These are phyloP conservation scores for Coemansia furcata DNA, from an alignment of 192 early-diverging fungal genomes.

Conservation along the genomic window DNA sequence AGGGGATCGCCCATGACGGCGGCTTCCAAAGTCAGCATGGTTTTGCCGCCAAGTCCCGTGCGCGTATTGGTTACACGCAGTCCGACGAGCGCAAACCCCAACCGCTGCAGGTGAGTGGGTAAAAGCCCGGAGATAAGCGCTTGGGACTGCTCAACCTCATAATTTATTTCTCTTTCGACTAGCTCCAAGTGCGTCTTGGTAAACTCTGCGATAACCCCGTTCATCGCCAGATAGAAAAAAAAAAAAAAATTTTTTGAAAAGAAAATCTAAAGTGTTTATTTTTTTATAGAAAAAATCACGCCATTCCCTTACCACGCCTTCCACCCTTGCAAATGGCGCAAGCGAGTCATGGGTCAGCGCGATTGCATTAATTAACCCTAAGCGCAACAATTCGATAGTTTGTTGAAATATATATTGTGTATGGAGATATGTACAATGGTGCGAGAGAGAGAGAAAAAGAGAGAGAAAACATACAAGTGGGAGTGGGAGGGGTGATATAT, in stretches of 20 bases:
- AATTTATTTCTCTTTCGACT: slow-evolving; percentile 56
- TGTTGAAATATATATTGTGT: neutral
- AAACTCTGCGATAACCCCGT: slow-evolving; percentile 11
- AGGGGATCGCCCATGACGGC: slow-evolving; percentile 55
- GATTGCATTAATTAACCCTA: neutral
- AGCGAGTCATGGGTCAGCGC: neutral
- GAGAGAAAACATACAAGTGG: slow-evolving; percentile 5
- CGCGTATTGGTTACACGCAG: slow-evolving; percentile 60
- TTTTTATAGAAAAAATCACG: neutral
- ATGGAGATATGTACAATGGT: neutral
- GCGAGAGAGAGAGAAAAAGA: neutral
- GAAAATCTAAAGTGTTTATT: neutral
- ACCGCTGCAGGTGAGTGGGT: slow-evolving; percentile 62
- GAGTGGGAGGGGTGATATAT: neutral
- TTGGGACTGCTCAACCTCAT: slow-evolving; percentile 41
- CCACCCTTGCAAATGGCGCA: neutral
- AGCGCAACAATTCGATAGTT: neutral
- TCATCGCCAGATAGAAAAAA: neutral
- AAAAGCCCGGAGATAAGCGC: slow-evolving; percentile 42
- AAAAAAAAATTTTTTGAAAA: neutral
- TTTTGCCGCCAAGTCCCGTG: slow-evolving; percentile 69
- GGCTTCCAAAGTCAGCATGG: slow-evolving; percentile 65
- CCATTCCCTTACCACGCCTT: no score
- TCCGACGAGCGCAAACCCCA: slow-evolving; percentile 62
- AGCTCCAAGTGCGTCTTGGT: slow-evolving; percentile 48